Evolutionary conservation across 345 rosid species (phyloP).

Genomic region (Arabidopsis suecica): DNA sequence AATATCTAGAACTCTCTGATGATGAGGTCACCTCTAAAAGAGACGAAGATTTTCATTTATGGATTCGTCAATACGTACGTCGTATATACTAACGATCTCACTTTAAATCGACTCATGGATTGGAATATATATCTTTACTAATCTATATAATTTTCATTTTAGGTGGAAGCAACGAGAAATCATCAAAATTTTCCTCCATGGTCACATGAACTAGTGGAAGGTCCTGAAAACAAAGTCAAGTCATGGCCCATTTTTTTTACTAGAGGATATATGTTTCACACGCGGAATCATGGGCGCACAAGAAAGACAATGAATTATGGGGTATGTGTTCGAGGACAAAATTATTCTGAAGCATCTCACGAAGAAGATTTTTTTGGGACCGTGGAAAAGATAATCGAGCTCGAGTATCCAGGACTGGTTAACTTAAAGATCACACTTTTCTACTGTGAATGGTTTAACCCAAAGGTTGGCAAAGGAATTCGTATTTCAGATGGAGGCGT

Average conservation of each 20-base stretch:
- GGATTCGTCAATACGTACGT: background rate
- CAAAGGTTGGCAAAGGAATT: background rate
- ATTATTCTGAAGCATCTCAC: background rate
- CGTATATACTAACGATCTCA: background rate
- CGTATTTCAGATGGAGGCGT: background rate
- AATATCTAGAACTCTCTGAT: background rate
- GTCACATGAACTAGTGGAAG: background rate
- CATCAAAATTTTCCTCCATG: background rate
- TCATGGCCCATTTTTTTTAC: background rate
- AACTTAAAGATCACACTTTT: background rate
- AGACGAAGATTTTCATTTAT: background rate
- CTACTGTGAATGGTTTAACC: background rate
- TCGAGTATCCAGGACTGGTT: background rate
- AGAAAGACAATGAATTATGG: background rate
- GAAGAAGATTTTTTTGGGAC: background rate
- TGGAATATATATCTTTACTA: too few species aligned
- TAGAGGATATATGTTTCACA: background rate
- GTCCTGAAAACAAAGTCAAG: background rate
- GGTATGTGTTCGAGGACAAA: background rate
- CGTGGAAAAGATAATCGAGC: background rate
- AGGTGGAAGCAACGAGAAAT: too few species aligned
- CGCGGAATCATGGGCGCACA: background rate
- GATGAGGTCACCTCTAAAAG: background rate
- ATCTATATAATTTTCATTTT: too few species aligned
- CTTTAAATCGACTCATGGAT: too few species aligned